phyloP scores from a whole-genome alignment of 2,329 filamentous ascomycete species.

The Passalora sequoiae region DNA sequence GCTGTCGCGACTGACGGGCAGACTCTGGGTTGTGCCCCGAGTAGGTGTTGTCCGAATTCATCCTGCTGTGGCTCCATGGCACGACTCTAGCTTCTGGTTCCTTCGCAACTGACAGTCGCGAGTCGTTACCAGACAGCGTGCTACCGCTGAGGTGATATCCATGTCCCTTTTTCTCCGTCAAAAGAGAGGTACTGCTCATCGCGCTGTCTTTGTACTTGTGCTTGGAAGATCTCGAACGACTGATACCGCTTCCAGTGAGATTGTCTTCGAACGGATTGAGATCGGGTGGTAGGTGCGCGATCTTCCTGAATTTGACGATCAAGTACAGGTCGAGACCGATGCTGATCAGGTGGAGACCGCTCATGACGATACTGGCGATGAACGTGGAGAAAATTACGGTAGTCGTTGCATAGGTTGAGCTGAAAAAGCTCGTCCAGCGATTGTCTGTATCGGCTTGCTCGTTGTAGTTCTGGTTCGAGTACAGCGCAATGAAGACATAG shows the following conservation, averaged over 20 bases:
- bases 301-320: conserved; percentile 72
- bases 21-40: conserved; percentile 47
- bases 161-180: conserved; percentile 54
- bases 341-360: conserved; percentile 65
- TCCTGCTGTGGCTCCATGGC: conserved; percentile 75
- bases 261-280: conserved; percentile 91
- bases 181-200: conserved; percentile 37
- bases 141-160: conserved; percentile 44
- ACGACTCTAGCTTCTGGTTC: conserved; percentile 50
- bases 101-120: conserved; percentile 37
- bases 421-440: conserved; percentile 67
- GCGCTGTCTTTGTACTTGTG: conserved; percentile 72
- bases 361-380: conserved; percentile 59
- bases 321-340: conserved; percentile 69
- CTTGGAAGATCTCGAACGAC: conserved; percentile 38
- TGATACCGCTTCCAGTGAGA: conserved; percentile 61
- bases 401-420: conserved; percentile 50
- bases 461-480: conserved; percentile 50
- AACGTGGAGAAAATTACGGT: conserved; percentile 62
- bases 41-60: conserved; percentile 56
- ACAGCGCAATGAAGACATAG: conserved; percentile 55
- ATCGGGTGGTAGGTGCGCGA: conserved; percentile 76
- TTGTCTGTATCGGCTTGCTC: conserved; percentile 41
- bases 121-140: conserved; percentile 37
- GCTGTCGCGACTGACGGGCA: conserved; percentile 50